Base-by-base conservation (phyloP, 2,329 filamentous ascomycete species). In the Lasiodiplodia citricola region DNA sequence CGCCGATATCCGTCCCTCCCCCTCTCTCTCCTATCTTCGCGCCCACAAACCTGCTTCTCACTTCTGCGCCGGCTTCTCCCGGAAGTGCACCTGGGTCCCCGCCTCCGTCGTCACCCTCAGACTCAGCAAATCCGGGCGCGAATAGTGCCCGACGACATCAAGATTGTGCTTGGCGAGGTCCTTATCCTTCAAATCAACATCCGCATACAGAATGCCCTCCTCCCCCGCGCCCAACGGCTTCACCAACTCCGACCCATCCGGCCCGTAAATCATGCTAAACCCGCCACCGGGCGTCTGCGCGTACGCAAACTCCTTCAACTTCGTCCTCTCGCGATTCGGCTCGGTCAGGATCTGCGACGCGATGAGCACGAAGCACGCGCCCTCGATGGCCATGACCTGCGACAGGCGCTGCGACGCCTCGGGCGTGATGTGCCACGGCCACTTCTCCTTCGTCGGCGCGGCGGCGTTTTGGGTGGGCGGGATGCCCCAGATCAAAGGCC, bases 371-470 rank as follows among this genome's bases (percentile, higher is more conserved):
- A 85, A 90, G 0, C 84, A 76, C 8, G 80, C 79, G 2, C 84
- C 83, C 73, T 90, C 88, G 7, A 89, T 83, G 1, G 87, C 87
- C 71, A 88, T 88, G 0, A 83, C 81, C 70, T 85, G 84, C 0
- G 85, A 84, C 1, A 88, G 83, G 10, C 84, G 72, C 72, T 86
- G 84, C 1, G 80, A 80, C 28, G 84, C 83, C 2, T 83, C 78
- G 28, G 87, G 85, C 6, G 84, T 84, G 52, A 84, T 82, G 74
- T 87, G 87, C 50, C 84, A 87, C 0, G 84, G 84, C 60, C 82
- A 84, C 73, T 80, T 82, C 4, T 28, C 31, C 54, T n/a, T 41
- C n/a, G 13, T 2, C n/a, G 31, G 21, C 54, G 16, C 38, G 16
- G 71, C 79, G 81, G 14, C 80, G 84, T 75, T 75, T 78, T 72